Evolutionary conservation across 2,329 filamentous ascomycete species (phyloP).

Genomic region (Dryadomyces quercus-mongolicae): DNA sequence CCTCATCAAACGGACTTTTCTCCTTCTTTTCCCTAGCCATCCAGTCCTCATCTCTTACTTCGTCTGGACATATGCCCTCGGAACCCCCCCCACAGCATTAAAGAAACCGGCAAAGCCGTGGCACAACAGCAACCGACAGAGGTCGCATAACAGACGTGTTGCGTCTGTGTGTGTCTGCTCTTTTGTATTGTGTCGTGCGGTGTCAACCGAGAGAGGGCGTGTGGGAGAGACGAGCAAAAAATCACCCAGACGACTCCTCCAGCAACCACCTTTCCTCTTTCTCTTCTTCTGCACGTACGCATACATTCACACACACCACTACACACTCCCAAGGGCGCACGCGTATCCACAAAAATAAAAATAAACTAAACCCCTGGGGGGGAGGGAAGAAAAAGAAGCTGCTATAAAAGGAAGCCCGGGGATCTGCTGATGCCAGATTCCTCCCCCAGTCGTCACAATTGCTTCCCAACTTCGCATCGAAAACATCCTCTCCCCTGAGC

Average conservation of each 20-base stretch:
- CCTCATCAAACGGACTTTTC: background rate
- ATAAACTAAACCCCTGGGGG: background rate
- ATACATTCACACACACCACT: slow-evolving; percentile 5
- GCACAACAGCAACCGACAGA: background rate
- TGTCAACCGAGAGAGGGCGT: background rate
- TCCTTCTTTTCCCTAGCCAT: background rate
- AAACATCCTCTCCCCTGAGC: slow-evolving; percentile 36
- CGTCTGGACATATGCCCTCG: background rate
- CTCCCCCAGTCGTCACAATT: slow-evolving; percentile 31
- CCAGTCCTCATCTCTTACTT: background rate
- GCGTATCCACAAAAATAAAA: slow-evolving; percentile 1
- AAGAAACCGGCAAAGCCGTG: background rate
- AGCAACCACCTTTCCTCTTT: background rate
- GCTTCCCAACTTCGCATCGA: slow-evolving; percentile 37
- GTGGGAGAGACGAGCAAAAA: background rate
- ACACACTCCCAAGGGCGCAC: background rate
- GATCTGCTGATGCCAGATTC: slow-evolving; percentile 24
- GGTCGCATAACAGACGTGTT: background rate
- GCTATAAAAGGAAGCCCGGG: slow-evolving; percentile 10
- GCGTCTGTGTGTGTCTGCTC: background rate
- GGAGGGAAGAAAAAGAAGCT: background rate
- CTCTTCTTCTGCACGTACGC: background rate
- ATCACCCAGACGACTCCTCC: background rate
- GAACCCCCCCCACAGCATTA: background rate
- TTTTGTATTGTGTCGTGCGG: background rate